Evolutionary conservation across 2,329 filamentous ascomycete genomes (phyloP).

Genomic region (Alternaria incomplexa): DNA sequence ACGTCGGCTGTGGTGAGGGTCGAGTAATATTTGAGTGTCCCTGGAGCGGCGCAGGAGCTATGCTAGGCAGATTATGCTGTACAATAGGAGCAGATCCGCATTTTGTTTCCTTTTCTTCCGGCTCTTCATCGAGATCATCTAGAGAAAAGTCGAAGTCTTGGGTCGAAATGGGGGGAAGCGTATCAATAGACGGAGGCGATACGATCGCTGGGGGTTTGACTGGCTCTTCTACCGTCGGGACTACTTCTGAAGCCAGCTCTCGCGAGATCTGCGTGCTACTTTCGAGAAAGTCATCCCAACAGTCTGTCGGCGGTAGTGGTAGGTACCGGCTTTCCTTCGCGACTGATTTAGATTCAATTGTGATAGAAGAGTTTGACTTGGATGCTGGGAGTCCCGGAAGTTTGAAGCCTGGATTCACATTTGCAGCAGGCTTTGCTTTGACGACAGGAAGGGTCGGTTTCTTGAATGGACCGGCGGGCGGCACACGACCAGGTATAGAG

Average conservation of each 20-base stretch:
- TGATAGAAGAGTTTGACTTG: conserved; percentile 5
- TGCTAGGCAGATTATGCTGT: not conserved
- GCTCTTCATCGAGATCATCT: conserved; percentile 49
- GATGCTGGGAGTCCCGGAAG: conserved; percentile 35
- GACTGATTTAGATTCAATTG: not conserved
- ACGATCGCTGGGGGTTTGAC: not conserved
- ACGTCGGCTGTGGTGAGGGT: not conserved
- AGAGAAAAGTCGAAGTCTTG: conserved; percentile 50
- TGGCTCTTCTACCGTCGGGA: no score
- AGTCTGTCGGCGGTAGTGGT: conserved; percentile 17
- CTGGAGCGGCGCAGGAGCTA: not conserved
- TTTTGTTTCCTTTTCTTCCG: not conserved
- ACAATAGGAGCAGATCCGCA: not conserved
- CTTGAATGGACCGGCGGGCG: conserved; percentile 8
- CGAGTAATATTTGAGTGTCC: not conserved
- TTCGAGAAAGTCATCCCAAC: conserved; percentile 52
- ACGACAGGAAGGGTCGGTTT: not conserved
- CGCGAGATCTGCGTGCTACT: conserved; percentile 55
- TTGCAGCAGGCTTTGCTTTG: conserved; percentile 7
- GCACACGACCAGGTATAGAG: conserved; percentile 15
- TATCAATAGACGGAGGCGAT: not conserved
- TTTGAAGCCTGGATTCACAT: conserved; percentile 31
- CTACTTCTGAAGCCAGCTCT: conserved; percentile 42
- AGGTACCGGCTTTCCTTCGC: not conserved
- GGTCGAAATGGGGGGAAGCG: conserved; percentile 43